phyloP scores from a whole-genome alignment of 2,329 filamentous ascomycete genomes.

The Neofusicoccum sp. region DNA sequence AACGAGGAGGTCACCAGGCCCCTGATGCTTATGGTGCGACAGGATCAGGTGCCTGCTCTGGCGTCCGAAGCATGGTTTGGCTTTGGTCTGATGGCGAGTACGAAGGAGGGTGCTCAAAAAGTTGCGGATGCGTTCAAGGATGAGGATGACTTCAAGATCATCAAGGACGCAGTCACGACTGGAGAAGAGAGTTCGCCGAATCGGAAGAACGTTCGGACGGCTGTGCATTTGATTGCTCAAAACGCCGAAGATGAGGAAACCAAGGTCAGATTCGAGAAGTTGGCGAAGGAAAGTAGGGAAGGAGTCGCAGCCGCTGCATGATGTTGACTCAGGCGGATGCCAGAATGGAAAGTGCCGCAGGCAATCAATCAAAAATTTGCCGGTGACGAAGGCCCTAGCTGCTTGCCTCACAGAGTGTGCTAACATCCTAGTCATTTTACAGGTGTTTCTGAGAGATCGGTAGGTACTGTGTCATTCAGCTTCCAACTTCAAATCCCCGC shows the following conservation, averaged over 20 bases:
- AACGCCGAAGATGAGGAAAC: neutral
- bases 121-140: slow-evolving; percentile 1
- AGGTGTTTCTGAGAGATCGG: too few species aligned
- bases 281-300: neutral
- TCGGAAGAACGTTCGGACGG: neutral
- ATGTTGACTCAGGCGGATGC: too few species aligned
- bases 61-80: slow-evolving; percentile 15
- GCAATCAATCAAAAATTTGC: too few species aligned
- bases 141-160: slow-evolving; percentile 2
- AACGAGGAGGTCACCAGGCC: neutral
- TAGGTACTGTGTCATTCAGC: too few species aligned
- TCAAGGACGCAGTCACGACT: neutral
- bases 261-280: neutral
- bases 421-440: too few species aligned
- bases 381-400: too few species aligned
- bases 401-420: too few species aligned
- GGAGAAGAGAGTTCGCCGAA: neutral
- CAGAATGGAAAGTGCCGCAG: too few species aligned
- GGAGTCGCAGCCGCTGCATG: neutral
- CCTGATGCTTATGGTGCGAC: slow-evolving; percentile 14
- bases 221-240: neutral
- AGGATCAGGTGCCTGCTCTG: slow-evolving; percentile 13
- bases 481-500: too few species aligned
- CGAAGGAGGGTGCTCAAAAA: neutral
- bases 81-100: slow-evolving; percentile 8